These are phyloP conservation scores for Phytophthora ohioensis DNA, from an alignment of 352 stramenopile genomes.

Conservation along the genomic window DNA sequence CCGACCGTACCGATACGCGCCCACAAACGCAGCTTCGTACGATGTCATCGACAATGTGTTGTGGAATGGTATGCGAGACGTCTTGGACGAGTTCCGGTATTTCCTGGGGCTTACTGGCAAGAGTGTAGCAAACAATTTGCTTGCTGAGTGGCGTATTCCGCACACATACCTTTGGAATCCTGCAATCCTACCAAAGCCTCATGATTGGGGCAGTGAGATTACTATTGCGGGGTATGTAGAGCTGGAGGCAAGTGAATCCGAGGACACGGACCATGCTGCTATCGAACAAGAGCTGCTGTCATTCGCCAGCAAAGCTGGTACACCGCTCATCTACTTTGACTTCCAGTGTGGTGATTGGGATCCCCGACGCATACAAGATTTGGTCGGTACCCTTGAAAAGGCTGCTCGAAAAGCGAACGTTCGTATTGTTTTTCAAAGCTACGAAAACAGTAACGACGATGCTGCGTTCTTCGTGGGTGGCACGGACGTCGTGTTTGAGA, in stretches of 20 bases:
- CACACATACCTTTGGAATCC: constrained; percentile 83
- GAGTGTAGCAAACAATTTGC: constrained; percentile 45
- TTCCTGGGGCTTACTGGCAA: constrained; percentile 60
- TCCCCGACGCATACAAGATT: constrained; percentile 40
- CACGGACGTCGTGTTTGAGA: constrained; percentile 55
- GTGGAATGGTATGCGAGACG: constrained; percentile 54
- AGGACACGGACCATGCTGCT: constrained; percentile 21
- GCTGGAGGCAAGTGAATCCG: constrained; percentile 33
- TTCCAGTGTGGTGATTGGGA: constrained; percentile 64
- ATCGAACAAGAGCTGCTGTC: constrained; percentile 38
- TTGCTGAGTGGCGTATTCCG: constrained; percentile 61
- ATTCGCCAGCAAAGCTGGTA: constrained; percentile 26
- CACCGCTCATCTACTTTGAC: constrained; percentile 61
- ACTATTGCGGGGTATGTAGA: constrained; percentile 64
- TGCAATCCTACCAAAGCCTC: constrained; percentile 60
- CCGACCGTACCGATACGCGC: constrained; percentile 54
- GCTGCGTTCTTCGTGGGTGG: constrained; percentile 43
- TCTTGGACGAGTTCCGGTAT: constrained; percentile 68
- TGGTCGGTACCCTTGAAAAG: constrained; percentile 54
- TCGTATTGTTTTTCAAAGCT: constrained; percentile 70
- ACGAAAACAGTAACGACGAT: constrained; percentile 42
- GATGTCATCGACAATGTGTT: constrained; percentile 61
- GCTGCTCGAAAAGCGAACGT: constrained; percentile 48
- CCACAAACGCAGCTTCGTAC: constrained; percentile 62
- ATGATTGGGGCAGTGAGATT: constrained; percentile 72